Conservation (phyloP, 192 early-diverging fungal genomes). For the Mortierella alpina region DNA sequence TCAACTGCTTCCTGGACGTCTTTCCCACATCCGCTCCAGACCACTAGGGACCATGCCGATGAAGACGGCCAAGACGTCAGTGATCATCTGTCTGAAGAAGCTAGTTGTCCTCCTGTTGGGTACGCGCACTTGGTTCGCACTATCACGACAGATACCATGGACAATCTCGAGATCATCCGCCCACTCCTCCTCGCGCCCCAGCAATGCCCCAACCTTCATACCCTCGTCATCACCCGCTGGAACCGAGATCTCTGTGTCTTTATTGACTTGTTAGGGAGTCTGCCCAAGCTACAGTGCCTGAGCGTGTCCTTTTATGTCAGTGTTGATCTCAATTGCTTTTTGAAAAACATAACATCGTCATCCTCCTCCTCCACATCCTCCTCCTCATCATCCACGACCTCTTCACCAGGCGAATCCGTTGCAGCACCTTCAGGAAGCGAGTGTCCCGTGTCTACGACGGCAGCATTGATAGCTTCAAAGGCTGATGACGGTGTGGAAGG, state of each 20-base stretch:
- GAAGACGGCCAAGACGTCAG: not conserved
- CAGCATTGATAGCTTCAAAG: not conserved
- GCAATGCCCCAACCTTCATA: slow-evolving; percentile 26
- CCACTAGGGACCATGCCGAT: too few species aligned
- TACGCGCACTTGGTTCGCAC: slow-evolving; percentile 23
- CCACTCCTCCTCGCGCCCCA: slow-evolving; percentile 3
- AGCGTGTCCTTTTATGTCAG: slow-evolving; percentile 28
- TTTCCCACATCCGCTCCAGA: slow-evolving; percentile 11
- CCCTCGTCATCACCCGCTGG: slow-evolving; percentile 26
- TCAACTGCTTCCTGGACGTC: slow-evolving; percentile 33
- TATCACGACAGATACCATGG: slow-evolving; percentile 27
- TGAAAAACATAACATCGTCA: not conserved
- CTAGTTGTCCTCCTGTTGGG: too few species aligned
- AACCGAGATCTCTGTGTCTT: slow-evolving; percentile 11
- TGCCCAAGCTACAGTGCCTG: slow-evolving; percentile 2
- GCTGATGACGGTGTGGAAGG: not conserved
- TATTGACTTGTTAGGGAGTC: not conserved
- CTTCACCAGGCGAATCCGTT: not conserved
- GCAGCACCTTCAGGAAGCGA: too few species aligned
- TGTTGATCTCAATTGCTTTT: slow-evolving; percentile 23
- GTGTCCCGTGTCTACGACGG: too few species aligned
- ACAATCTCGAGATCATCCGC: slow-evolving; percentile 19
- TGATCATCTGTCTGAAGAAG: not conserved
- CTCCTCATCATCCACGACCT: not conserved
- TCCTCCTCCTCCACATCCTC: not conserved